A percentile compares a stretch with the other conserved stretches of the same genome.
These are phyloP conservation scores for Halteria grandinella DNA, from an alignment of 73 alveolate species.

Conservation along the genomic window DNA sequence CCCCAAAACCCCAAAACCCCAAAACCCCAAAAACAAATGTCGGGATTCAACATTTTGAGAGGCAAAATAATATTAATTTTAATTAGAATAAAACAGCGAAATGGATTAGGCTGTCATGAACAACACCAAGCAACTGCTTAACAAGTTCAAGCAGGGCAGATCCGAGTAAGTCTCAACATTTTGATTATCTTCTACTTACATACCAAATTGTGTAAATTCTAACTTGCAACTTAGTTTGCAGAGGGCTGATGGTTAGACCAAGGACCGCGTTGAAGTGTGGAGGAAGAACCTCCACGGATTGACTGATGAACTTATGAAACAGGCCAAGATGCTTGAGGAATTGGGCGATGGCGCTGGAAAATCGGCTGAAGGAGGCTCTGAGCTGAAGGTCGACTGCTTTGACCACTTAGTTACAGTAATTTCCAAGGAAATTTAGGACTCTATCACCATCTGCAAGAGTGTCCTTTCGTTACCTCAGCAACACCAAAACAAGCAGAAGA, in stretches of 20 bases:
- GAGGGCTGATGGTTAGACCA: conserved; percentile 74
- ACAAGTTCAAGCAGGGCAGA: conserved; percentile 37
- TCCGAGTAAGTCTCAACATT: conserved; percentile 4
- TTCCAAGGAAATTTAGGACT: conserved; percentile 55
- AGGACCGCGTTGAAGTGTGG: conserved; percentile 71
- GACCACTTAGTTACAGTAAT: conserved; percentile 54
- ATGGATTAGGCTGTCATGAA: conserved; percentile 45
- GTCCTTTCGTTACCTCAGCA: conserved; percentile 44
- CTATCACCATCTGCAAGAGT: conserved; percentile 30
- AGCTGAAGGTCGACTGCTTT: conserved; percentile 48
- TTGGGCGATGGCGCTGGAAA: conserved; percentile 38
- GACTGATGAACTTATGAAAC: conserved; percentile 56
- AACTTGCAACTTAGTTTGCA: too few species aligned
- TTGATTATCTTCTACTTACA: too few species aligned
- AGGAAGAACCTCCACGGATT: conserved; percentile 58
- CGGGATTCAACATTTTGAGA: too few species aligned
- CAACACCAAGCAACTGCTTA: conserved; percentile 3
- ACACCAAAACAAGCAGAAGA: conserved; percentile 32
- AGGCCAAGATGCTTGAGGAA: conserved; percentile 46
- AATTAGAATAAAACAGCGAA: background rate
- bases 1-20: too few species aligned
- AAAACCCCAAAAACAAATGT: too few species aligned
- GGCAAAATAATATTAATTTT: background rate
- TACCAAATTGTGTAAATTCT: too few species aligned
- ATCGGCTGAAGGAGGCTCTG: conserved; percentile 43